Evolutionary conservation across 2,329 filamentous ascomycete genomes (phyloP), one percentile per base, ranked within the genome.

Genomic region (Aspergillus udagawae): DNA sequence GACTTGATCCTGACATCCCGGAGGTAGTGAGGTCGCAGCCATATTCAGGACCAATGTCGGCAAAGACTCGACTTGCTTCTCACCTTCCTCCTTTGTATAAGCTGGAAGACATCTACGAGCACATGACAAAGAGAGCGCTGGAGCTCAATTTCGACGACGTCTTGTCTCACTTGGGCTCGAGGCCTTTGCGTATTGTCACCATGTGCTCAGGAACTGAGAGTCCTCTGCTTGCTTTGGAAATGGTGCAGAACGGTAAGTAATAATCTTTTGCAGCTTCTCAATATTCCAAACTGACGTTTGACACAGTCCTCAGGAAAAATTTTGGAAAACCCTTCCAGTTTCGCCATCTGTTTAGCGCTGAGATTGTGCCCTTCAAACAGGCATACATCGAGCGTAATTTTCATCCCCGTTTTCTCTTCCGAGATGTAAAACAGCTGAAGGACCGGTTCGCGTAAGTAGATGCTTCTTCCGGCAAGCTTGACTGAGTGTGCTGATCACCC

Each of bases 131-230:
- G 2, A 63, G 60, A 7, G 70, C 70, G 10, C 41, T 69, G 38
- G 48, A 60, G 14, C 54, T 66, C 2, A 62, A 59, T 2, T 82
- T 86, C 55, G 64, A 64, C 1, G 75, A 82, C 29, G 76, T 86
- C 42, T 73, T 63, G 49, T 70, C 41, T 21, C 67, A 54, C 57
- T 69, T 60, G 61, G 70, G 10, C 63, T 82, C 9, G 52, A 65
- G 29, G 55, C 75, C 52, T 70, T 76, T 88, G 27, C 73, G 80
- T 8, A 76, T 92, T 27, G 88, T 82, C 0, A 93, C 90, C 0
- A 84, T 92, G 77, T 92, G 89, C 68, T 92, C 89, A 1, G 90
- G 90, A 0, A 92, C 90, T 0, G 90, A 93, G 63, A 85, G 85
- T 4, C 90, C 90, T 0, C 73, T 93, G 1, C 77, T 92, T 1